Percentiles rank a stretch among this genome's conserved stretches.
Conservation (phyloP, 805 yeast genomes). For the Candida ficus region DNA sequence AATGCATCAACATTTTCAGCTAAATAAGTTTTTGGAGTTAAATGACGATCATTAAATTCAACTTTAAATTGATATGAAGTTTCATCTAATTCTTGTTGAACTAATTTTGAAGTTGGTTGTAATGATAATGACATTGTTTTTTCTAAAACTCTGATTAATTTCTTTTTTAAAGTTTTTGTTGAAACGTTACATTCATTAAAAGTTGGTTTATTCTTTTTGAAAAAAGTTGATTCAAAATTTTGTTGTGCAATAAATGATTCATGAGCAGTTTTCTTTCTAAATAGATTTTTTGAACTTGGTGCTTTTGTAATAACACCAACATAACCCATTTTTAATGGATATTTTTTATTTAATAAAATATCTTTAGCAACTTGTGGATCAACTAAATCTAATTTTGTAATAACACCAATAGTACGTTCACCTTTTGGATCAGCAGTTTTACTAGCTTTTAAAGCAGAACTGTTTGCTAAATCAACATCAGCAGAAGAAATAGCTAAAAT, state of each 20-base stretch:
- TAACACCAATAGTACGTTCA: slow-evolving; percentile 92
- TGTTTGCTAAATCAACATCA: slow-evolving; percentile 95
- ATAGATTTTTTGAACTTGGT: slow-evolving; percentile 43
- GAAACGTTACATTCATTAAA: slow-evolving; percentile 68
- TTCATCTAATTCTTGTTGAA: slow-evolving; percentile 90
- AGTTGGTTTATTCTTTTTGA: slow-evolving; percentile 55
- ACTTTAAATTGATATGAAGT: slow-evolving; percentile 90
- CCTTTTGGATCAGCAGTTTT: slow-evolving; percentile 89
- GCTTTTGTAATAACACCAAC: slow-evolving; percentile 95
- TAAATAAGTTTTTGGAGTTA: slow-evolving; percentile 91
- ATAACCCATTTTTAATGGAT: slow-evolving; percentile 93
- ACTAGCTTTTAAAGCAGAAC: slow-evolving; percentile 89
- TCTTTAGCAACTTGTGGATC: slow-evolving; percentile 66
- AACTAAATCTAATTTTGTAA: slow-evolving; percentile 89
- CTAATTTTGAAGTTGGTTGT: slow-evolving; percentile 80
- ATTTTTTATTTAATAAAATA: slow-evolving; percentile 69
- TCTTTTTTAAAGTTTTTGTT: slow-evolving; percentile 67
- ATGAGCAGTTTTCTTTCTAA: slow-evolving; percentile 49
- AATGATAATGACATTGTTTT: slow-evolving; percentile 85
- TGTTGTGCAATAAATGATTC: slow-evolving; percentile 67
- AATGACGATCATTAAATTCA: slow-evolving; percentile 89
- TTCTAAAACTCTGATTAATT: slow-evolving; percentile 82
- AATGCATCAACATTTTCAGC: slow-evolving; percentile 88
- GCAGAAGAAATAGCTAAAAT: slow-evolving; percentile 96
- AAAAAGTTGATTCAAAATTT: slow-evolving; percentile 57